Evolutionary conservation across 139 green algal genomes (phyloP).

Genomic region (Edaphochlamys debaryana): DNA sequence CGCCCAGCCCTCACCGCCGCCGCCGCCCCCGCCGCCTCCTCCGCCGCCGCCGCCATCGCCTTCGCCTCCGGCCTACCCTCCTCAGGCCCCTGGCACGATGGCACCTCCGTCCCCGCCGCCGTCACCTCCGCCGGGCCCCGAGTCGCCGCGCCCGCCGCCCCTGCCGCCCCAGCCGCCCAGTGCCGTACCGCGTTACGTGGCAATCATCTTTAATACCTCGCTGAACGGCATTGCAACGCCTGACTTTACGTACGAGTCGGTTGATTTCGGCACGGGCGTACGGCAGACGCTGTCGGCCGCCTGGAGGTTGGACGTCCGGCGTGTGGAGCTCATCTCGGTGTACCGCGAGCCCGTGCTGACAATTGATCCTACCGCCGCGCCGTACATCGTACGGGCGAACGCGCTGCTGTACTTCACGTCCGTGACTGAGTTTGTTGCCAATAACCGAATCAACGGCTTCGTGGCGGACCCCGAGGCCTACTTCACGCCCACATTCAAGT

Average conservation of each 20-base stretch:
- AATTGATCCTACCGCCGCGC: not conserved
- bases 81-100: too few species aligned
- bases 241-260: not conserved
- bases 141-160: too few species aligned
- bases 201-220: not conserved
- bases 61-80: too few species aligned
- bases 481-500: not conserved
- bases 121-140: too few species aligned
- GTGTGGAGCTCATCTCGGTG: not conserved
- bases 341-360: not conserved
- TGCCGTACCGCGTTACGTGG: not conserved
- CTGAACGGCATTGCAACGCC: not conserved
- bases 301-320: not conserved
- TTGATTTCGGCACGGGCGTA: not conserved
- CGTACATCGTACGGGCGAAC: not conserved
- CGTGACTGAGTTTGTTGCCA: not conserved
- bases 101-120: too few species aligned
- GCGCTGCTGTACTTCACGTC: not conserved
- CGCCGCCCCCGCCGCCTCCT: not conserved
- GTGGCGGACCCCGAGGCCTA: not conserved
- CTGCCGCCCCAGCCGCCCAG: not conserved
- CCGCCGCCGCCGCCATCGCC: not conserved
- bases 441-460: not conserved
- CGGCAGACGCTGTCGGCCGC: not conserved
- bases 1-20: not conserved